Evolutionary conservation across 352 stramenopile genomes (phyloP).

Genomic region (Phytopythium oedochilum): DNA sequence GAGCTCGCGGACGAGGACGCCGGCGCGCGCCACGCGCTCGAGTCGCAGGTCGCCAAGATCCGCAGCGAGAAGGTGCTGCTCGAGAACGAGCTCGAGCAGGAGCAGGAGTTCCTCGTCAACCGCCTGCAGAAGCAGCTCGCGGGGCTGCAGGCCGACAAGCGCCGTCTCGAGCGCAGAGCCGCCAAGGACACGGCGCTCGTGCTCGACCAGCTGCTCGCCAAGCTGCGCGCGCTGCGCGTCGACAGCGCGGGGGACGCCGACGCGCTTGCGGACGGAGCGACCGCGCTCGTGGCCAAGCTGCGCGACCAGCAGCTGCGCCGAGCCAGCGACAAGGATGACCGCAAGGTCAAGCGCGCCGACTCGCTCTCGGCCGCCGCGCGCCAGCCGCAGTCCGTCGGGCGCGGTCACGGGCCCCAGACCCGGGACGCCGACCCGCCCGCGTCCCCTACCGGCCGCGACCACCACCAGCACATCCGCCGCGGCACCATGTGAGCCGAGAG

Average conservation of each 20-base stretch:
- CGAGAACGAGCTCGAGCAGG: slow-evolving; percentile 85
- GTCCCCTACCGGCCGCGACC: slow-evolving; percentile 39
- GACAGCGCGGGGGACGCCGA: slow-evolving; percentile 60
- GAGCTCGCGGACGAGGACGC: slow-evolving; percentile 71
- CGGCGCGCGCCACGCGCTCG: slow-evolving; percentile 52
- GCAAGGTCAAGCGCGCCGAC: slow-evolving; percentile 28
- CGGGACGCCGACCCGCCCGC: neutral
- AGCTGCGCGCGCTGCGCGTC: slow-evolving; percentile 50
- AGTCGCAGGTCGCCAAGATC: slow-evolving; percentile 80
- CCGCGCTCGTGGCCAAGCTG: slow-evolving; percentile 33
- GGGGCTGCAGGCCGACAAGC: slow-evolving; percentile 59
- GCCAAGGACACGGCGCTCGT: slow-evolving; percentile 67
- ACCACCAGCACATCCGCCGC: slow-evolving; percentile 70
- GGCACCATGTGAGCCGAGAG: slow-evolving; percentile 59
- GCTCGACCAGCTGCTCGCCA: slow-evolving; percentile 63
- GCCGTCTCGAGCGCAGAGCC: slow-evolving; percentile 67
- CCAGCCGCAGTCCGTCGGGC: slow-evolving; percentile 15
- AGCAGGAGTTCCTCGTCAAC: slow-evolving; percentile 87
- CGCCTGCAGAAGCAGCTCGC: slow-evolving; percentile 80
- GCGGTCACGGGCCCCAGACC: no score
- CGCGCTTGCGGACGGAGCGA: slow-evolving; percentile 51
- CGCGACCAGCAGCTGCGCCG: slow-evolving; percentile 59
- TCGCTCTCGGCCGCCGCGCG: slow-evolving; percentile 22
- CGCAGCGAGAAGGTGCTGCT: slow-evolving; percentile 80
- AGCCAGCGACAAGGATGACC: slow-evolving; percentile 61